Base-by-base conservation (phyloP, 1,284 basidiomycete genomes). In the Cryptococcus amylolentus region DNA sequence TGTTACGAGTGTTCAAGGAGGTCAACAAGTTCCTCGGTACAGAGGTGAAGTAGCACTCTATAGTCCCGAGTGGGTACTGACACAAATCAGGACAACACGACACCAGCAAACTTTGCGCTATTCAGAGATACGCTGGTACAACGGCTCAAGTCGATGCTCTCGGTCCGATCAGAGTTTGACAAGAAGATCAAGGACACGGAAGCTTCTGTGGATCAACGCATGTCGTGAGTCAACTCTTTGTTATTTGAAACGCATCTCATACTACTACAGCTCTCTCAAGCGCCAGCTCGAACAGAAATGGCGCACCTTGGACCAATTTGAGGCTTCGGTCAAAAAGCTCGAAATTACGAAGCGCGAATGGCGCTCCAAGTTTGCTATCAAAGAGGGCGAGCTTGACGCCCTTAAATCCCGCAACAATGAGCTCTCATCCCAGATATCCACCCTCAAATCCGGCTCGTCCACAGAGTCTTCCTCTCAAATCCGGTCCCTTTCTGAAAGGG, bases 261-360 rank as follows among this genome's bases (percentile, higher is more conserved):
- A 40, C 31, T 18, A 23, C 14, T 49, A n/a, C 64, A 84, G 79
- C 20, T 84, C 88, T 13, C 85, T 98, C 79, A 86, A 88, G 71
- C 88, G 88, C 65, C 90, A 94, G 70, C 83, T 97, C 42, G 95
- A 98, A 61, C 77, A 81, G 46, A 85, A 91, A 58, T 93, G 92
- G 88, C 87, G 86, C 62, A 90, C 95, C 73, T 84, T 98, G 55
- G 95, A 98, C 78, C 89, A 88, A 69, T 94, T 98, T 67, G 95
- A 98, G 77, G 79, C 81, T 13, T 87, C 89, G 50, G 83, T 98
- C 55, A 95, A 91, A 81, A 83, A 84, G 20, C 86, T 91, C 58
- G 85, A 87, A 1, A 88, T 95, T 56, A 84, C 86, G 27, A 93
- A 94, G 73, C 79, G 83, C n/a, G 81, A 84, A 35, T 97, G 93